Evolutionary conservation across 2,329 filamentous ascomycete species (phyloP), one percentile per base, ranked within the genome.

Genomic region (Beauveria scarabaeidicola): DNA sequence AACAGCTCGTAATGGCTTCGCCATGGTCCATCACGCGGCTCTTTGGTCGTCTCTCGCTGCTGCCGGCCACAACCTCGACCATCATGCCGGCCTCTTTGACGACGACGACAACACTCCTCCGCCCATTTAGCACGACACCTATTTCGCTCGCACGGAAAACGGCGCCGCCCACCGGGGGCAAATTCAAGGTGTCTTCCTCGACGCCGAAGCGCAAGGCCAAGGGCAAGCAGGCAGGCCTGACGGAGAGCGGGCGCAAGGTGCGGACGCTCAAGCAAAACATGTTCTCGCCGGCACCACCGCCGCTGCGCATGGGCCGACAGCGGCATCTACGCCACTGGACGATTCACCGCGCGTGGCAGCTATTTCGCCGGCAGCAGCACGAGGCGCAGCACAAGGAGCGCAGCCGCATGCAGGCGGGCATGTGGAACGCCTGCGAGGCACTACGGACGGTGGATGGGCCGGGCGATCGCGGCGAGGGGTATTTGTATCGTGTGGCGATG

Each of bases 321-420:
- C 87, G 94, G 60, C 83, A 86, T 74, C 85, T 99, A 64, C 90
- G 94, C 51, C 94, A 99, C 80, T 99, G 94, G 94, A 97, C 94
- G 55, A 97, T 99, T 74, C 92, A 97, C 79, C 91, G 94, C 67
- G 93, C 93, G 23, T 97, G 92, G 91, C 81, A 90, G 68, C 80
- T 97, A 32, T 88, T 88, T 75, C 85, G 87, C 67, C 82, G 86
- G 66, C 83, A 89, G 70, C 81, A 86, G 67, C 85, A 86, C 52
- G 78, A 82, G 64, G 75, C 78, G 40, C 81, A 85, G 55, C 81
- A 89, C 70, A 76, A 80, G 58, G 90, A 92, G 72, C 81, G 97
- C 51, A 84, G 91, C 76, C 81, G 89, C 62, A 81, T 86, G 78
- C 91, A 92, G 76, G 87, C 90, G 69, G 84, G 84, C 69, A 97